These are phyloP conservation scores for Candida glaebosa DNA, from an alignment of 805 yeast species.

Conservation along the genomic window DNA sequence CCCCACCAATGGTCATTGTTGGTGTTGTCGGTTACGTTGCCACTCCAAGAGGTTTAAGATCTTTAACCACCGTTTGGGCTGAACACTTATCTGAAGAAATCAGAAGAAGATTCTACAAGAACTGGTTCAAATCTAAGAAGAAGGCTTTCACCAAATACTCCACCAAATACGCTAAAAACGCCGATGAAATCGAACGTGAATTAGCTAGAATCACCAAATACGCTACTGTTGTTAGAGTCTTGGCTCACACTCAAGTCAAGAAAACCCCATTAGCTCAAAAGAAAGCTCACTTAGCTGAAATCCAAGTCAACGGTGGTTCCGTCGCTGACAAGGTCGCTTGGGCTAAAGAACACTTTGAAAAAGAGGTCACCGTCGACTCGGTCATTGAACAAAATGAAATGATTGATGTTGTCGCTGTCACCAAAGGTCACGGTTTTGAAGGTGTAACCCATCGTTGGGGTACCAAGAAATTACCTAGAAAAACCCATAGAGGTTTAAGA, in stretches of 20 bases:
- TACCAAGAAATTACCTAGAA: slow-evolving; percentile 99
- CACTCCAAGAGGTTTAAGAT: slow-evolving; percentile 99
- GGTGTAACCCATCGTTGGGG: slow-evolving; percentile 99
- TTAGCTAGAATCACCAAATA: slow-evolving; percentile 98
- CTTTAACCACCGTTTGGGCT: slow-evolving; percentile 99
- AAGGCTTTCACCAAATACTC: slow-evolving; percentile 99
- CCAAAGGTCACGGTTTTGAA: slow-evolving; percentile 99
- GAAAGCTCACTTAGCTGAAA: slow-evolving; percentile 99
- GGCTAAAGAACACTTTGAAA: slow-evolving; percentile 99
- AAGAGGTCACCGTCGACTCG: slow-evolving; percentile 92
- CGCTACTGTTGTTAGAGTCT: slow-evolving; percentile 97
- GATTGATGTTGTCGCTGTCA: slow-evolving; percentile 97
- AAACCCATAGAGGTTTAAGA: slow-evolving; percentile 99
- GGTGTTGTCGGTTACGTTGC: slow-evolving; percentile 99
- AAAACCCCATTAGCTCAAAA: slow-evolving; percentile 98
- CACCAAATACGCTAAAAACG: slow-evolving; percentile 92
- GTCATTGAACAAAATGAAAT: slow-evolving; percentile 99
- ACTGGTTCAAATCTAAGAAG: slow-evolving; percentile 99
- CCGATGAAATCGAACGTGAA: slow-evolving; percentile 88
- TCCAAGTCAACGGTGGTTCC: slow-evolving; percentile 99
- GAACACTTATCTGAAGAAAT: slow-evolving; percentile 99
- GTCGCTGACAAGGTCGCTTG: slow-evolving; percentile 95
- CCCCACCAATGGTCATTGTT: slow-evolving; percentile 98
- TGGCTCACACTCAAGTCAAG: slow-evolving; percentile 99
- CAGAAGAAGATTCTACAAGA: slow-evolving; percentile 99